Evolutionary conservation across 2,329 filamentous ascomycete genomes (phyloP).

Genomic region (Stagonosporopsis chrysanthemi): DNA sequence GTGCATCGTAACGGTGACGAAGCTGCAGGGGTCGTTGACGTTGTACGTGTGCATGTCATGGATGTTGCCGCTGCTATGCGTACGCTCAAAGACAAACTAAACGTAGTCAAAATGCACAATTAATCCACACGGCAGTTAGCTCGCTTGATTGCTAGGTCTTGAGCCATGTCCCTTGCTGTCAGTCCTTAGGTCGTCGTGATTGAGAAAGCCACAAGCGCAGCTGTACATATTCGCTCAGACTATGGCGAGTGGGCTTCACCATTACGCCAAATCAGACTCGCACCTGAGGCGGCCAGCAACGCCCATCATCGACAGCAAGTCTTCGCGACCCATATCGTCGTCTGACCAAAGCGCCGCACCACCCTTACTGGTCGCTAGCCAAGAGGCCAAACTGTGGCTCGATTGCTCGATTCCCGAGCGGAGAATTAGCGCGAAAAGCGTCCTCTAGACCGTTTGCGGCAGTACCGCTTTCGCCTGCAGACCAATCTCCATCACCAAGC

Average conservation of each 20-base stretch:
- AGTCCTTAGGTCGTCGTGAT: conserved; percentile 8
- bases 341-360: conserved; percentile 12
- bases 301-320: conserved; percentile 6
- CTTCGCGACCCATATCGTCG: conserved; percentile 8
- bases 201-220: conserved; percentile 14
- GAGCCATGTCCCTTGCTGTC: conserved; percentile 7
- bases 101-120: neutral
- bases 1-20: neutral
- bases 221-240: conserved; percentile 7
- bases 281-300: conserved; percentile 1
- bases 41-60: neutral
- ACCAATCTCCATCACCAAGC: conserved; percentile 13
- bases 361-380: conserved; percentile 3
- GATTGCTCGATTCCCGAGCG: neutral
- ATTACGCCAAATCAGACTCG: conserved; percentile 10
- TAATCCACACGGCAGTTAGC: conserved; percentile 3
- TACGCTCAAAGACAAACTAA: neutral
- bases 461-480: conserved; percentile 6
- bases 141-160: neutral
- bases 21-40: neutral
- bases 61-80: neutral
- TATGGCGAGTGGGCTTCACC: conserved; percentile 1
- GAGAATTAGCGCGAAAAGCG: conserved; percentile 9
- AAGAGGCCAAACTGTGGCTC: conserved; percentile 4
- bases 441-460: conserved; percentile 9